Percentiles rank a stretch among this genome's conserved stretches.
phyloP scores from a whole-genome alignment of 1,284 basidiomycete genomes.

The Microbotryum lychnidis-dioicae region DNA sequence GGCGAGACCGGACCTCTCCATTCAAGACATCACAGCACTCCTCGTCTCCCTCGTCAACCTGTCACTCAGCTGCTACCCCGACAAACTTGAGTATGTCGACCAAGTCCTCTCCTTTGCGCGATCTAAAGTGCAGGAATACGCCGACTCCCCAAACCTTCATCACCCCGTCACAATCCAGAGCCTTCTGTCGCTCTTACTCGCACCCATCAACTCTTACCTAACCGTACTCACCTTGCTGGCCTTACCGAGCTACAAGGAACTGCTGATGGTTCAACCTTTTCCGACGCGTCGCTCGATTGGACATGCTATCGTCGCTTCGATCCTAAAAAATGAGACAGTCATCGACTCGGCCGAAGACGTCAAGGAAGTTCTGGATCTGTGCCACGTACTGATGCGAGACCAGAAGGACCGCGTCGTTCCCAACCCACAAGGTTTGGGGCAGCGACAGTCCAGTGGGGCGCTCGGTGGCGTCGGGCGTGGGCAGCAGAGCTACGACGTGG shows the following conservation, averaged over 20 bases:
- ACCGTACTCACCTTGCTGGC: conserved; percentile 88
- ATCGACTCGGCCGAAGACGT: conserved; percentile 86
- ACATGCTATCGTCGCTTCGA: conserved; percentile 80
- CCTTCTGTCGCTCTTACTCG: conserved; percentile 76
- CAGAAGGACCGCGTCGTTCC: conserved; percentile 54
- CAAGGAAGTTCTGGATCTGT: conserved; percentile 78
- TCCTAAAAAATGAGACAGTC: conserved; percentile 87
- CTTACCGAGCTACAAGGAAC: conserved; percentile 72
- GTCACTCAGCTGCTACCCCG: conserved; percentile 88
- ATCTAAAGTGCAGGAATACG: conserved; percentile 72
- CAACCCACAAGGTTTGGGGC: conserved; percentile 6
- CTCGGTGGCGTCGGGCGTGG: conserved; percentile 49
- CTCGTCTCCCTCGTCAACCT: conserved; percentile 87
- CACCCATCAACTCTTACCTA: conserved; percentile 88
- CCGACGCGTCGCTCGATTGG: conserved; percentile 79
- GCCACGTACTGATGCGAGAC: conserved; percentile 80
- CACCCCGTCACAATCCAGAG: conserved; percentile 75
- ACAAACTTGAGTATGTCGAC: conserved; percentile 87
- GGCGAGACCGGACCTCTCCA: conserved; percentile 88
- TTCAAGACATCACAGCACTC: conserved; percentile 89
- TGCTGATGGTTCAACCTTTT: conserved; percentile 76
- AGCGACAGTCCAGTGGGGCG: conserved; percentile 42
- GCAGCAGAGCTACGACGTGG: conserved; percentile 57
- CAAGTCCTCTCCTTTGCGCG: conserved; percentile 81
- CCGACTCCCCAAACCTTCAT: conserved; percentile 77